These are phyloP conservation scores for Dactylellina parvicollis DNA, from an alignment of 2,329 filamentous ascomycete species.

Conservation along the genomic window DNA sequence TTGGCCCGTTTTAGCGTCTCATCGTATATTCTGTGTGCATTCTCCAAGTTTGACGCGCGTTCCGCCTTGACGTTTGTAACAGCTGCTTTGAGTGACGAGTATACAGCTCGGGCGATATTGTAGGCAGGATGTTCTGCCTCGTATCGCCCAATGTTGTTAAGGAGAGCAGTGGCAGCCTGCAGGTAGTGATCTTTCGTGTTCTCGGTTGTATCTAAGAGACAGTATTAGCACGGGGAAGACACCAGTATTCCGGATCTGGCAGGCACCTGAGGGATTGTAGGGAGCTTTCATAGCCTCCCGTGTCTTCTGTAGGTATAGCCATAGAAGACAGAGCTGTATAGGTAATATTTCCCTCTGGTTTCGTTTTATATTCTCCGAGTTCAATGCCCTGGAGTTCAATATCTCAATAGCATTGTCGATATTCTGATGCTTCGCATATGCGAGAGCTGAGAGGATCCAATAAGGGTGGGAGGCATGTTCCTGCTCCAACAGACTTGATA, in stretches of 20 bases:
- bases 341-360: conserved; percentile 84
- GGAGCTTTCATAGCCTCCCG: conserved; percentile 77
- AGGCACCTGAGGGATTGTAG: conserved; percentile 67
- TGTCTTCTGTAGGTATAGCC: conserved; percentile 90
- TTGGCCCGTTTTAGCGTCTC: conserved; percentile 87
- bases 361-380: conserved; percentile 72
- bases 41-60: conserved; percentile 76
- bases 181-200: conserved; percentile 95
- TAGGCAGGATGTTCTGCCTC: conserved; percentile 92
- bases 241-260: not conserved
- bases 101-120: conserved; percentile 87
- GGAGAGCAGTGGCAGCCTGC: conserved; percentile 84
- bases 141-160: conserved; percentile 95
- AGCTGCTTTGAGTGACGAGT: conserved; percentile 87
- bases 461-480: conserved; percentile 90
- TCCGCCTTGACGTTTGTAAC: conserved; percentile 70
- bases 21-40: conserved; percentile 91
- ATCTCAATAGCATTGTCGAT: conserved; percentile 82
- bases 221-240: conserved; percentile 58
- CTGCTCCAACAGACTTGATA: conserved; percentile 93
- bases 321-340: conserved; percentile 84
- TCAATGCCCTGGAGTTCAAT: conserved; percentile 73
- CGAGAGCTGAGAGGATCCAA: conserved; percentile 97
- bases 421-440: conserved; percentile 95
- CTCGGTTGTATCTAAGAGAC: conserved; percentile 69